These are phyloP conservation scores for Petunia hybrid DNA, from an alignment of 305 asterid species.

Conservation along the genomic window DNA sequence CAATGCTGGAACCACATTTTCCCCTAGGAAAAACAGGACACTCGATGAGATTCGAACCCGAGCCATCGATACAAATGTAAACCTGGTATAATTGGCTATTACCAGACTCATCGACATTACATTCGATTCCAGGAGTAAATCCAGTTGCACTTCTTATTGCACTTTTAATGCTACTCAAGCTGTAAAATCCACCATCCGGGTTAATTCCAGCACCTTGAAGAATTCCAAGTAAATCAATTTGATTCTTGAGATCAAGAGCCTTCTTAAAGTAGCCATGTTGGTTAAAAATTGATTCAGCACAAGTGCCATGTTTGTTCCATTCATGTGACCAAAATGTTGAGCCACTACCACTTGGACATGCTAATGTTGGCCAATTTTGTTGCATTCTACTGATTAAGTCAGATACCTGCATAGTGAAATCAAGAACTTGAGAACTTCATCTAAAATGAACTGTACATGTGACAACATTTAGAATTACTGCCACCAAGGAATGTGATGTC, in stretches of 20 bases:
- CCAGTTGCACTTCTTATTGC: conserved; percentile 57
- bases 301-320: conserved; percentile 63
- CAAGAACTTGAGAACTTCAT: background rate
- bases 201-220: conserved; percentile 42
- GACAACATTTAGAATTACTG: background rate
- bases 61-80: conserved; percentile 62
- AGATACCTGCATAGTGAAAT: conserved; percentile 34
- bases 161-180: conserved; percentile 51
- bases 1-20: conserved; percentile 56
- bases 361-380: conserved; percentile 48
- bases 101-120: conserved; percentile 65
- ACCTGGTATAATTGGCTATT: conserved; percentile 76
- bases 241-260: conserved; percentile 49
- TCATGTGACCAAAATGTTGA: conserved; percentile 53
- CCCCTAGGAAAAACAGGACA: conserved; percentile 73
- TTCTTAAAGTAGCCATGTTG: conserved; percentile 52
- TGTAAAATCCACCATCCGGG: conserved; percentile 56
- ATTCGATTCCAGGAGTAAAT: conserved; percentile 60
- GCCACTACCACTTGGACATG: conserved; percentile 46
- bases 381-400: conserved; percentile 44
- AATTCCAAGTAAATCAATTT: conserved; percentile 45
- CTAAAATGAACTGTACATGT: background rate
- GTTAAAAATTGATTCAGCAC: conserved; percentile 46
- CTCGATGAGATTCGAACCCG: conserved; percentile 59
- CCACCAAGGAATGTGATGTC: no score